Evolutionary conservation across 2,329 filamentous ascomycete species (phyloP), one percentile per base, ranked within the genome.

Genomic region (Cephalotrichum gorgonifer): DNA sequence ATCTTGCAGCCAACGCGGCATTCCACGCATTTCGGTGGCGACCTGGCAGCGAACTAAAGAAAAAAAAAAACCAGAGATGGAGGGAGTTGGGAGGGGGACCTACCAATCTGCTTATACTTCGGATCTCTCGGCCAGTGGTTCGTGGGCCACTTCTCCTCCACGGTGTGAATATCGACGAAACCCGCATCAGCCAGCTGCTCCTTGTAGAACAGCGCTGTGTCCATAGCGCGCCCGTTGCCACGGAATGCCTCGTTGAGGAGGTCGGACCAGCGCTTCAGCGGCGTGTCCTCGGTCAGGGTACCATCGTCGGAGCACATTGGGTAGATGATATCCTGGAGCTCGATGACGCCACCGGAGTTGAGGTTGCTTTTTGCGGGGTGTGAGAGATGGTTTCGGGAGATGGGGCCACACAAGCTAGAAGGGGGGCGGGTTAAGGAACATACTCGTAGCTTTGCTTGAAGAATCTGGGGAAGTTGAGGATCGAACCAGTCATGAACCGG

Each of bases 41-140:
- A 6, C 15, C 5, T 11, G 35, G 20, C 35, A 39, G 35, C 17
- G n/a, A 39, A 20, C 4, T 20, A 22, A 7, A 4, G 14, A 20
- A 12, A n/a, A n/a, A 6, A 9, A 20, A 5, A 11, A 20, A 20
- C n/a, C 4, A 38, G 8, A 7, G 33, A 35, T 8, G 33, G 33
- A 3, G 5, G 33, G 33, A 17, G n/a, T 20, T 9, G 7, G 6
- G 7, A 4, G n/a, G 22, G 35, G 17, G 9, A 8, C 55, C 22
- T 54, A 64, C 75, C 76, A 2, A 77, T 57, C 45, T 77, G 69
- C 56, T 78, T 80, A 44, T 73, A 65, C 26, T 70, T 68, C 8
- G 65, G 63, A 38, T 76, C 70, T 42, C 68, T 71, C 0, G 75
- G 70, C 75, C 76, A 80, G 11, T 64, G 58, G 54, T 72, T 75